Evolutionary conservation across 805 yeast species (phyloP).

Genomic region (Candida ovalis): DNA sequence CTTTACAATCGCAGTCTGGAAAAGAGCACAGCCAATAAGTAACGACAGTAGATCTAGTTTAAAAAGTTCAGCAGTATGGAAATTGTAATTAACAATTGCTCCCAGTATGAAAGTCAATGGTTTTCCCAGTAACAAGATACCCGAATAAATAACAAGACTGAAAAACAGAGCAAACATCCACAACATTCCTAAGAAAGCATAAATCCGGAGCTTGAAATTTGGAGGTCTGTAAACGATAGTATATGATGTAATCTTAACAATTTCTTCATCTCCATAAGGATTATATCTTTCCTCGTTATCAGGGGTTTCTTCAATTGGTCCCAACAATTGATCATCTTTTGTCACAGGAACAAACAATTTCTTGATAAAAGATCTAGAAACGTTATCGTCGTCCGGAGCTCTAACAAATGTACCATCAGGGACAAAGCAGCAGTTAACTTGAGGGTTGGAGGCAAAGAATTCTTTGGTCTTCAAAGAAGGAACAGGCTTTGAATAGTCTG

Average conservation of each 20-base stretch:
- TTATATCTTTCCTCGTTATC: conserved; percentile 27
- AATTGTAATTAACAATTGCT: not conserved
- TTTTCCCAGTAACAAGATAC: conserved; percentile 27
- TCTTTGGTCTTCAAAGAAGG: conserved; percentile 41
- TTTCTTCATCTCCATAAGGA: conserved; percentile 34
- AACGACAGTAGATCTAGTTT: not conserved
- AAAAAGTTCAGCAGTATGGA: not conserved
- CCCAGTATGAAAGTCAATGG: not conserved
- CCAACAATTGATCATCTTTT: conserved; percentile 62
- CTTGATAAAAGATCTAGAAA: conserved; percentile 59
- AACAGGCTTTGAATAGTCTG: conserved; percentile 56
- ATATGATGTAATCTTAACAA: conserved; percentile 40
- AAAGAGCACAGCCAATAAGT: not conserved
- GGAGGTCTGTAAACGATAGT: conserved; percentile 88
- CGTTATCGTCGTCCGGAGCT: conserved; percentile 82
- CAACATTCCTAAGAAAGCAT: conserved; percentile 39
- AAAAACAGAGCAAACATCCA: conserved; percentile 44
- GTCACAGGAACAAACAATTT: conserved; percentile 80
- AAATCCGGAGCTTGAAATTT: conserved; percentile 56
- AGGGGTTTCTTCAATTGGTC: conserved; percentile 33
- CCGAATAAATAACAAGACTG: conserved; percentile 20
- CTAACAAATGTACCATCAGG: conserved; percentile 81
- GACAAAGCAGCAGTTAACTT: conserved; percentile 54
- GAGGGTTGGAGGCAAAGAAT: conserved; percentile 40
- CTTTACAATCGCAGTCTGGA: not conserved